Percentiles rank a stretch among this genome's conserved stretches.
Evolutionary conservation across 805 yeast species (phyloP).

Genomic region (Kregervanrija pseudodelftensis): DNA sequence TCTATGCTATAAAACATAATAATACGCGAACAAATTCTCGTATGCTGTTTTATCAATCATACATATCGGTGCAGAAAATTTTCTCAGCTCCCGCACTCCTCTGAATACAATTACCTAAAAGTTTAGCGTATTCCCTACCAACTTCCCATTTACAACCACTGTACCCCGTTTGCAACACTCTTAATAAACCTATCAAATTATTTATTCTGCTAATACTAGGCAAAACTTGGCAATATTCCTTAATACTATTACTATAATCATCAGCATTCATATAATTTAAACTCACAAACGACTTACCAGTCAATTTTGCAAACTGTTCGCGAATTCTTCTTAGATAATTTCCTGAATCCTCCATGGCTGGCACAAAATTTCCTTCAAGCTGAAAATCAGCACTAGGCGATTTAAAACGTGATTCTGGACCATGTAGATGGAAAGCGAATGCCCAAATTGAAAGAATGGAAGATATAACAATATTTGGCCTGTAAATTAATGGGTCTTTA

Average conservation of each 20-base stretch:
- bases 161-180: slow-evolving; percentile 30
- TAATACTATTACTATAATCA: slow-evolving; percentile 16
- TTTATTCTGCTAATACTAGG: slow-evolving; percentile 33
- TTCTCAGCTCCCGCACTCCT: slow-evolving; percentile 44
- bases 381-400: slow-evolving; percentile 7
- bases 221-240: slow-evolving; percentile 30
- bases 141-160: slow-evolving; percentile 43
- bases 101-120: slow-evolving; percentile 43
- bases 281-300: slow-evolving; percentile 16
- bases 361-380: slow-evolving; percentile 6
- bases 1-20: too few species aligned
- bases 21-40: too few species aligned
- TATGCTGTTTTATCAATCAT: slow-evolving; percentile 2
- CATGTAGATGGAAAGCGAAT: slow-evolving; percentile 36
- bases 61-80: slow-evolving; percentile 43
- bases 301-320: slow-evolving; percentile 25
- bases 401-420: slow-evolving; percentile 39
- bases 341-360: slow-evolving; percentile 38
- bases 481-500: slow-evolving; percentile 22
- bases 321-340: slow-evolving; percentile 41
- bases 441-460: slow-evolving; percentile 40
- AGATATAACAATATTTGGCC: slow-evolving; percentile 32
- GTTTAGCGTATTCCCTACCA: slow-evolving; percentile 44
- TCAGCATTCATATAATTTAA: slow-evolving; percentile 19
- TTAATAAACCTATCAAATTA: slow-evolving; percentile 32